These are phyloP conservation scores for Ogataea polymorpha DNA, from an alignment of 805 yeast species.

Conservation along the genomic window DNA sequence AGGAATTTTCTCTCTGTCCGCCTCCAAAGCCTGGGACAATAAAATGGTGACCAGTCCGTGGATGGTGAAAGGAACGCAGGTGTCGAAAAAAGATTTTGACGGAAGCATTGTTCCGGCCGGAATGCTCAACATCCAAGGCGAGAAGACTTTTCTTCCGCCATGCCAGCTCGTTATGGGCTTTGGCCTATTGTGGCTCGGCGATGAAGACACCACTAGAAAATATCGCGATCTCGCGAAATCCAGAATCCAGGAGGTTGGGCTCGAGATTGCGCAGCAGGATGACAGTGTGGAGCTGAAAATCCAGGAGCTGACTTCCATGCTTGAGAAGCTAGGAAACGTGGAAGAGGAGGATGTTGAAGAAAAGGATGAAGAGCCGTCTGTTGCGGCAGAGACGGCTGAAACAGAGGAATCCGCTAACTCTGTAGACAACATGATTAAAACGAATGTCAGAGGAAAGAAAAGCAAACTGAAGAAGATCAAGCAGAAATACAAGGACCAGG, in stretches of 20 bases:
- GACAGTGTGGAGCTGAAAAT: constrained; percentile 25
- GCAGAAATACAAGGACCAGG: constrained; percentile 84
- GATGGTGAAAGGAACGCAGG: constrained; percentile 69
- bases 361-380: constrained; percentile 10
- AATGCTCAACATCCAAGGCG: constrained; percentile 50
- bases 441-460: constrained; percentile 75
- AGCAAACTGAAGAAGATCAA: constrained; percentile 80
- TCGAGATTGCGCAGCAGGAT: constrained; percentile 28
- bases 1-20: constrained; percentile 75
- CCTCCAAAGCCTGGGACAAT: constrained; percentile 87
- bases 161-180: constrained; percentile 88
- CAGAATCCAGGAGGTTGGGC: constrained; percentile 31
- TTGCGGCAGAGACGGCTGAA: constrained; percentile 1
- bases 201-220: constrained; percentile 43
- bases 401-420: constrained; percentile 10
- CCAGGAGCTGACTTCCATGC: constrained; percentile 30
- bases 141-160: constrained; percentile 64
- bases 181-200: constrained; percentile 74
- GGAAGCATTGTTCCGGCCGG: constrained; percentile 61
- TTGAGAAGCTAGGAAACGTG: constrained; percentile 24
- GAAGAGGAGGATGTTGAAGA: constrained; percentile 9
- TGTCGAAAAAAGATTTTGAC: constrained; percentile 65
- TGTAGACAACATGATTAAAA: constrained; percentile 27
- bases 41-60: constrained; percentile 81
- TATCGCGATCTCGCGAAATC: constrained; percentile 28